Evolutionary conservation across 2,329 filamentous ascomycete genomes (phyloP).

Genomic region (Paecilomyces sp.): DNA sequence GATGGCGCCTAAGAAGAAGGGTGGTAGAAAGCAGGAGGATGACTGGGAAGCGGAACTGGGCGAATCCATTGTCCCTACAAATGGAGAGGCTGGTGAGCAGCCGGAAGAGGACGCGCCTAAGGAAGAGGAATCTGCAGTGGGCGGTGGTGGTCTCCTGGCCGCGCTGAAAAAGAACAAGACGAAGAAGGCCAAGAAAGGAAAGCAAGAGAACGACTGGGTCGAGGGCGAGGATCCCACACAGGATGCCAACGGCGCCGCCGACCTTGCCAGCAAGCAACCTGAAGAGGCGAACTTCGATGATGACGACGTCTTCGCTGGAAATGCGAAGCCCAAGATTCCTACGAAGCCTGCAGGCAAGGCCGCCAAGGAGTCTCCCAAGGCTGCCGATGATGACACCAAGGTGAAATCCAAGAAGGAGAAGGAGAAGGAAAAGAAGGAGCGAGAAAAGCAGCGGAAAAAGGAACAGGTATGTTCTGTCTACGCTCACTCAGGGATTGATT

Average conservation of each 20-base stretch:
- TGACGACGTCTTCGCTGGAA: conserved; percentile 79
- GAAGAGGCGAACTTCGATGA: conserved; percentile 77
- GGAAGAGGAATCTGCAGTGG: conserved; percentile 42
- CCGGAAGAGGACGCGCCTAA: conserved; percentile 42
- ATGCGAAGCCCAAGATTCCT: conserved; percentile 43
- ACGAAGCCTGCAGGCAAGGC: conserved; percentile 56
- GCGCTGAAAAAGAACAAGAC: conserved; percentile 74
- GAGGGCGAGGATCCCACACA: conserved; percentile 57
- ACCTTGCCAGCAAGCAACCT: conserved; percentile 62
- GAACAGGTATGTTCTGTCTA: conserved; percentile 62
- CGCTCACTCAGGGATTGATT: background rate
- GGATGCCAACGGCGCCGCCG: conserved; percentile 28
- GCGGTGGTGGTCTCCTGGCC: conserved; percentile 69
- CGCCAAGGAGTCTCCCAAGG: conserved; percentile 41
- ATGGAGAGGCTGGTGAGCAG: conserved; percentile 38
- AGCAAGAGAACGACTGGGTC: conserved; percentile 65
- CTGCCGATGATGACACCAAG: conserved; percentile 51
- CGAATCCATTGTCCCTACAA: conserved; percentile 53
- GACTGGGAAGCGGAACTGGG: conserved; percentile 94
- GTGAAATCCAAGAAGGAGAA: conserved; percentile 97
- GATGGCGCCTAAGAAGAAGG: conserved; percentile 96
- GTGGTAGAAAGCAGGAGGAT: conserved; percentile 74
- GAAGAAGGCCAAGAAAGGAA: conserved; percentile 88
- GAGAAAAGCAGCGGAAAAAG: conserved; percentile 97
- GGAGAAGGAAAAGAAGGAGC: conserved; percentile 95